These are phyloP conservation scores for Solanum peruvianum DNA, from an alignment of 257 asterid genomes.

Conservation along the genomic window DNA sequence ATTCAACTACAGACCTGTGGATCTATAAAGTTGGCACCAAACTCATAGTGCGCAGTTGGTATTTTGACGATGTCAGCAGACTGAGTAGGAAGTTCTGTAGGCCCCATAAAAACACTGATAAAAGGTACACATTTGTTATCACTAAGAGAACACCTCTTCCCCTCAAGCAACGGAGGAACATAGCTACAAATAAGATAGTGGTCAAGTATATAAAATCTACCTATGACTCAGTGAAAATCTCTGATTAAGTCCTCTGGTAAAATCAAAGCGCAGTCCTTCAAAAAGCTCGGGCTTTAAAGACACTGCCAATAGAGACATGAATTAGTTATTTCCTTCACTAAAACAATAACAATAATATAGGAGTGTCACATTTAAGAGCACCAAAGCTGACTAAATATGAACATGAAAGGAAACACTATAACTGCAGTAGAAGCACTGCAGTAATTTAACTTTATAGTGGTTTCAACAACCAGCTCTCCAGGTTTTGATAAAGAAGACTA, in stretches of 20 bases:
- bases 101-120: conserved; percentile 89
- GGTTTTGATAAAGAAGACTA: neutral
- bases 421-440: neutral
- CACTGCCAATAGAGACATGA: conserved; percentile 47
- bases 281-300: conserved; percentile 96
- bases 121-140: neutral
- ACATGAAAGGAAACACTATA: neutral
- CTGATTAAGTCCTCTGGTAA: conserved; percentile 84
- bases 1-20: conserved; percentile 44
- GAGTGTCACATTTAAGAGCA: neutral
- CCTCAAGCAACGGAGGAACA: neutral
- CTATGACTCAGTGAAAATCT: conserved; percentile 92
- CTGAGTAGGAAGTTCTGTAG: conserved; percentile 89
- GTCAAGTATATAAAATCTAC: conserved; percentile 18
- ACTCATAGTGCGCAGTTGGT: conserved; percentile 87
- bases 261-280: conserved; percentile 97
- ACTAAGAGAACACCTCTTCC: neutral
- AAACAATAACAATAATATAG: neutral
- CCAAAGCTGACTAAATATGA: neutral
- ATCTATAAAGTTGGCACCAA: conserved; percentile 88
- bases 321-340: neutral
- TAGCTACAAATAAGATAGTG: neutral
- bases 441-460: neutral
- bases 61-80: conserved; percentile 76
- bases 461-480: neutral